Percentiles rank a stretch among this genome's conserved stretches.
These are phyloP conservation scores for Arachis hypogaea DNA, from an alignment of 306 rosid species.

Conservation along the genomic window DNA sequence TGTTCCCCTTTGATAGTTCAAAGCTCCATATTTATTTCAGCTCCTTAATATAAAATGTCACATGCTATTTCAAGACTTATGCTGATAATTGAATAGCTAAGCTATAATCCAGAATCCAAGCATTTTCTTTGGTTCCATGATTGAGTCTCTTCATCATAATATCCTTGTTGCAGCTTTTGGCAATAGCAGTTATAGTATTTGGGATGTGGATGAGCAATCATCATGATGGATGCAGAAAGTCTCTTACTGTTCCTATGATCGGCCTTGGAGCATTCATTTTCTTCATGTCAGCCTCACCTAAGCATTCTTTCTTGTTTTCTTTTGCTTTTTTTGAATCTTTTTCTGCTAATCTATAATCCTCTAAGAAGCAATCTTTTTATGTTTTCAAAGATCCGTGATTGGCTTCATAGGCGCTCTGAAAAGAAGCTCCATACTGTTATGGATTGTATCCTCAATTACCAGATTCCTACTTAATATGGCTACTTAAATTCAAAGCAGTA, in stretches of 20 bases:
- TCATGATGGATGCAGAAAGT: conserved; percentile 79
- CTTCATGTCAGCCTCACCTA: conserved; percentile 57
- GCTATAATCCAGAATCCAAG: background rate
- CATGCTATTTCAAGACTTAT: background rate
- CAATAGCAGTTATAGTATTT: conserved; percentile 71
- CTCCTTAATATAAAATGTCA: no score
- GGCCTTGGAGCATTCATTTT: conserved; percentile 79
- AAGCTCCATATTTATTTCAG: background rate
- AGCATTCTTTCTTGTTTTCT: conserved; percentile 15
- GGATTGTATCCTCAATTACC: conserved; percentile 77
- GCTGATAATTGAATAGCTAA: background rate
- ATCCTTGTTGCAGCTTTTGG: conserved; percentile 64
- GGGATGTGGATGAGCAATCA: conserved; percentile 93
- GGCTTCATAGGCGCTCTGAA: conserved; percentile 92
- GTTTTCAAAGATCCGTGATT: conserved; percentile 69
- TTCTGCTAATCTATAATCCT: background rate
- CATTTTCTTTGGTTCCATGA: background rate
- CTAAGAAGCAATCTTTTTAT: conserved; percentile 16
- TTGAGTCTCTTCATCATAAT: conserved; percentile 21
- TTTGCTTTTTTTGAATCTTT: conserved; percentile 15
- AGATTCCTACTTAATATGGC: background rate
- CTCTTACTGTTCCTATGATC: conserved; percentile 80
- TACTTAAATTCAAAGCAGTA: background rate
- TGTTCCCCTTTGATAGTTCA: conserved; percentile 11
- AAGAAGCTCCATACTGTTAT: conserved; percentile 66